Conservation (phyloP, 2,329 filamentous ascomycete genomes). For the Pseudocercospora eumusae region DNA sequence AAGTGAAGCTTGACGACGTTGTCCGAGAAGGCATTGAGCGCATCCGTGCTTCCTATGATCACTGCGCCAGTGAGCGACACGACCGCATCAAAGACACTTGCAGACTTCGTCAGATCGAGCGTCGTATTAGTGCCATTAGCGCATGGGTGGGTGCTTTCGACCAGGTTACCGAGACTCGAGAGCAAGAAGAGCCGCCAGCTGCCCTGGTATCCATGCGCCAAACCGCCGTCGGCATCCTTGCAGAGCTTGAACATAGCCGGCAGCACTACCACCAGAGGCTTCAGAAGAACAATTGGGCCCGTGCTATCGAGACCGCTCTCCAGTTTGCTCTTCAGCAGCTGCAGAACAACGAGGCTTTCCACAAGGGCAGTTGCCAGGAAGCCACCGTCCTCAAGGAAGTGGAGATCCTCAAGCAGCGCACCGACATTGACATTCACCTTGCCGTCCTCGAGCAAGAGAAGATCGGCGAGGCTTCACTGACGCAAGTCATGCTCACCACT, state of each 20-base stretch:
- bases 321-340: conserved; percentile 82
- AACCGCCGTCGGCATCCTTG: conserved; percentile 81
- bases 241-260: conserved; percentile 85
- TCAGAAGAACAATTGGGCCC: conserved; percentile 81
- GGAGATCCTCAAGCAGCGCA: conserved; percentile 79
- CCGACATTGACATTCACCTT: conserved; percentile 74
- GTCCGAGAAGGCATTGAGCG: conserved; percentile 76
- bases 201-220: conserved; percentile 77
- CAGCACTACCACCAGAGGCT: conserved; percentile 87
- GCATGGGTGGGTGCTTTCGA: conserved; percentile 95
- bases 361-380: conserved; percentile 62
- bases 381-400: conserved; percentile 76
- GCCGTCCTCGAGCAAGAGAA: conserved; percentile 84
- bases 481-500: conserved; percentile 82
- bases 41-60: conserved; percentile 79
- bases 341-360: conserved; percentile 64
- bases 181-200: conserved; percentile 65
- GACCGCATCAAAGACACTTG: conserved; percentile 80
- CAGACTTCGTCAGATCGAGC: conserved; percentile 77
- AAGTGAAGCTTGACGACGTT: conserved; percentile 76
- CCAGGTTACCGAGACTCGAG: conserved; percentile 69
- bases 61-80: conserved; percentile 73
- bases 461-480: conserved; percentile 70
- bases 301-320: conserved; percentile 81
- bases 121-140: conserved; percentile 81